Base-by-base conservation (phyloP, 768 basidiomycete genomes). In the Rickenella mellea region DNA sequence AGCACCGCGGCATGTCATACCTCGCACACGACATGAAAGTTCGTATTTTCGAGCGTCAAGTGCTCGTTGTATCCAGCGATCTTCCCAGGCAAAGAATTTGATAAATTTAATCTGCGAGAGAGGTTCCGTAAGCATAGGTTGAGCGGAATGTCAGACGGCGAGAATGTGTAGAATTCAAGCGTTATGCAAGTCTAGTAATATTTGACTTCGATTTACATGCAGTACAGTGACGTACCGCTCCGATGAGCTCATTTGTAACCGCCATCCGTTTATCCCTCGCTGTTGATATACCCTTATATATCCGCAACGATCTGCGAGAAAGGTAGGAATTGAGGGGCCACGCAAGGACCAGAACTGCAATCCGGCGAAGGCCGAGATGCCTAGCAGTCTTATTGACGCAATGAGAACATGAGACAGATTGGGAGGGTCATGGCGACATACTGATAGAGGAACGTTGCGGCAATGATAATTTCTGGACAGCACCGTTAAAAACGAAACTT, bases 61-160 rank as follows among this genome's bases (percentile, higher is more conserved):
- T 0, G 71, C 78, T 9, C 77, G 69, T 20, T 71, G 60, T 30
- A 84, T 82, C 87, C 88, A 89, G 10, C 74, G 70, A 31, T 79
- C 71, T 49, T 85, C 83, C 71, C 84, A 87, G 1, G 84, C 83
- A 47, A 87, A 87, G 67, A 87, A 85, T 57, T 87, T 85, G 67
- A 84, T 79, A 52, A 84, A 83, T 58, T 83, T 83, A 43, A 81
- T 63, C 74, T 76, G 33, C 4, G 9, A 10, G 9, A 36, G 7
- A 14, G 3, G 15, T 3, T 2, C 24, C 24, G 24, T 42, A 19
- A 46, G 21, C 10, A 36, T 11, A 12, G n/a, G 30, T 17, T 4
- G 37, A 10, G 31, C 10, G 15, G 20, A 3, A 32, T 5, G 12
- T 36, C 15, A 17, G 33, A 17, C 12, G 12, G 19, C 19, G 15